A percentile compares a stretch with the other conserved stretches of the same genome.
Evolutionary conservation across 805 yeast genomes (phyloP).

Genomic region (Candida argentea): DNA sequence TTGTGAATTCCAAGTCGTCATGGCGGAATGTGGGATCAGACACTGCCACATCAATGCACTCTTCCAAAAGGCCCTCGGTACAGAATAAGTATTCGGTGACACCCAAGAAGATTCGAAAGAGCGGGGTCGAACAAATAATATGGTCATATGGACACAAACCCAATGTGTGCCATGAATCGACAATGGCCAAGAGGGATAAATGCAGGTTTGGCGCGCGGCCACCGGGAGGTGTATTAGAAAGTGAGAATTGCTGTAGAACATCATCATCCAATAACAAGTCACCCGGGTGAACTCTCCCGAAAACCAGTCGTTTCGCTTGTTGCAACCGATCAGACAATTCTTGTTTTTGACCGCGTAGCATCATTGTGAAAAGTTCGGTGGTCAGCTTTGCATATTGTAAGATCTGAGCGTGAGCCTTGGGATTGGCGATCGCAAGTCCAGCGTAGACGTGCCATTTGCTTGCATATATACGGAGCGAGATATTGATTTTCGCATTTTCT

Average conservation of each 20-base stretch:
- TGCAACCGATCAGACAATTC: constrained; percentile 49
- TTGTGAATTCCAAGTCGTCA: constrained; percentile 87
- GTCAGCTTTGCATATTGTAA: constrained; percentile 81
- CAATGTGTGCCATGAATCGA: constrained; percentile 83
- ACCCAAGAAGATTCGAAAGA: constrained; percentile 84
- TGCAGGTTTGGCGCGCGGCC: constrained; percentile 78
- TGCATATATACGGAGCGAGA: constrained; percentile 80
- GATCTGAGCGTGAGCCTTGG: constrained; percentile 86
- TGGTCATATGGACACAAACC: constrained; percentile 92
- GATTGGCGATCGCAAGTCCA: constrained; percentile 92
- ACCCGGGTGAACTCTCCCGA: constrained; percentile 49
- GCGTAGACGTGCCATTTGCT: constrained; percentile 99
- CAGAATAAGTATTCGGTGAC: constrained; percentile 88
- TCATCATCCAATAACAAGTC: constrained; percentile 67
- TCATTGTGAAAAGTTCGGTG: constrained; percentile 72
- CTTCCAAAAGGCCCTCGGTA: constrained; percentile 73
- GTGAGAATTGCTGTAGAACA: constrained; percentile 67
- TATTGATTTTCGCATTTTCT: constrained; percentile 92
- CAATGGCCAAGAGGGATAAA: constrained; percentile 78
- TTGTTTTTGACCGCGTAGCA: constrained; percentile 58
- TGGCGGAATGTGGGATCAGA: constrained; percentile 59
- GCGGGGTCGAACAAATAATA: constrained; percentile 91
- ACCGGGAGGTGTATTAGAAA: constrained; percentile 61
- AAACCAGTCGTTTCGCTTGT: constrained; percentile 66
- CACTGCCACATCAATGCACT: constrained; percentile 65